Base-by-base conservation (phyloP, 495 filamentous ascomycete genomes). In the Xylaria nigripes region DNA sequence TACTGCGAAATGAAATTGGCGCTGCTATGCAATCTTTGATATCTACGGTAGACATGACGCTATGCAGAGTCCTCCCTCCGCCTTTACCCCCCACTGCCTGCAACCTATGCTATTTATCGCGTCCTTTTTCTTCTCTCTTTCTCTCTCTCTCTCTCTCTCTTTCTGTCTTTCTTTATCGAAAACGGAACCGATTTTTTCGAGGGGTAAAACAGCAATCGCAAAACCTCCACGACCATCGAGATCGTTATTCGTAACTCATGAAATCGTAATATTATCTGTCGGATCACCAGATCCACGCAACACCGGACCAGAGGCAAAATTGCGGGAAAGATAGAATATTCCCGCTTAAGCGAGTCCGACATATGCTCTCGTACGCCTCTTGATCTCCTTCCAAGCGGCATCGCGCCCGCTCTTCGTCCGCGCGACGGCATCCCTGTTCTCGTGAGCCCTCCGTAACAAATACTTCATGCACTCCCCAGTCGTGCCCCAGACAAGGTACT, bases 391-490 rank as follows among this genome's bases (percentile, higher is more conserved):
- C 55, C 78, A 72, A 80, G 95, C 86, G 0, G 89, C 92, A 51
- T 82, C 68, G 61, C 84, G 77, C 10, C 86, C 89, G 46, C 86
- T 83, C 65, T 72, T 80, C 23, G 89, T 95, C 53, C 92, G 74
- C 45, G 80, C 74, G 46, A 92, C 86, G 16, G 93, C 89, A 65
- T 95, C 91, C 61, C 81, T 84, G 69, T 98, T 98, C 78, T 98
- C 92, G 45, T 93, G 75, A 29, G 91, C 92, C 40, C 92, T 74
- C 40, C 92, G 73, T 13, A 95, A 71, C 29, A 98, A 67, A 68
- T 94, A 98, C 59, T 91, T 92, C 83, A 96, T 84, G 71, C 92
- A 98, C 71, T 98, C 90, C 40, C 84, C 81, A 24, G 89, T 90
- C 1, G 84, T 86, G 6, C 92, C 92, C 92, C 92, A 98, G 27